These are phyloP conservation scores for Solanum aculeatissimum DNA, from an alignment of 305 asterid species.

Conservation along the genomic window DNA sequence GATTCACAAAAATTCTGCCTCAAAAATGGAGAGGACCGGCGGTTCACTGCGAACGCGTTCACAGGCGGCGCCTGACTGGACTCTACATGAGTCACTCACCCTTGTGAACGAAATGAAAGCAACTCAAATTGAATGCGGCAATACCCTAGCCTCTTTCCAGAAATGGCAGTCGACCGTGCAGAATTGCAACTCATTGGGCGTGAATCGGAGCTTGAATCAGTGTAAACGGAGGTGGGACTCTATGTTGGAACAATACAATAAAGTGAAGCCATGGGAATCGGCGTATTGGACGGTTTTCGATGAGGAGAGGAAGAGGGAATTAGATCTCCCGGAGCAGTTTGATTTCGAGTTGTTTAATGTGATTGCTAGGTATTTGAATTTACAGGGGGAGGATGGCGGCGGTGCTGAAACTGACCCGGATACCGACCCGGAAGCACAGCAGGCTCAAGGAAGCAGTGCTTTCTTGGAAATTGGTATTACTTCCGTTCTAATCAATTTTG, in stretches of 20 bases:
- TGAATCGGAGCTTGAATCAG: conserved; percentile 63
- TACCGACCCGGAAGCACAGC: conserved; percentile 44
- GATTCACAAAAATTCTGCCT: background rate
- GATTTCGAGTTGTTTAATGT: conserved; percentile 40
- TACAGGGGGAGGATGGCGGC: conserved; percentile 11
- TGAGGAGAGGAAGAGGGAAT: background rate
- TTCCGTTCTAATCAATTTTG: background rate
- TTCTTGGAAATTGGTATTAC: conserved; percentile 28
- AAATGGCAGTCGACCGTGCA: conserved; percentile 94
- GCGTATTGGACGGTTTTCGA: conserved; percentile 20
- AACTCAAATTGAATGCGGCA: conserved; percentile 70
- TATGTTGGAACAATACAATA: conserved; percentile 30
- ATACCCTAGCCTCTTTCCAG: conserved; percentile 71
- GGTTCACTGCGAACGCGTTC: conserved; percentile 74
- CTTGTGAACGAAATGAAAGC: conserved; percentile 69
- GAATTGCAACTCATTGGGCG: conserved; percentile 61
- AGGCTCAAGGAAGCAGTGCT: conserved; percentile 7
- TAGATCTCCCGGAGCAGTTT: conserved; percentile 21
- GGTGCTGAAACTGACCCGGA: conserved; percentile 51
- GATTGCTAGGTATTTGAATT: conserved; percentile 29
- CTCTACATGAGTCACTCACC: conserved; percentile 43
- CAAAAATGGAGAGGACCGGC: conserved; percentile 22
- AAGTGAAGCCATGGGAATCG: conserved; percentile 21
- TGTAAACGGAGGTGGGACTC: conserved; percentile 70
- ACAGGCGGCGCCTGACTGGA: conserved; percentile 83